phyloP scores from a whole-genome alignment of 345 rosid genomes.

The Lepidium didymum region DNA sequence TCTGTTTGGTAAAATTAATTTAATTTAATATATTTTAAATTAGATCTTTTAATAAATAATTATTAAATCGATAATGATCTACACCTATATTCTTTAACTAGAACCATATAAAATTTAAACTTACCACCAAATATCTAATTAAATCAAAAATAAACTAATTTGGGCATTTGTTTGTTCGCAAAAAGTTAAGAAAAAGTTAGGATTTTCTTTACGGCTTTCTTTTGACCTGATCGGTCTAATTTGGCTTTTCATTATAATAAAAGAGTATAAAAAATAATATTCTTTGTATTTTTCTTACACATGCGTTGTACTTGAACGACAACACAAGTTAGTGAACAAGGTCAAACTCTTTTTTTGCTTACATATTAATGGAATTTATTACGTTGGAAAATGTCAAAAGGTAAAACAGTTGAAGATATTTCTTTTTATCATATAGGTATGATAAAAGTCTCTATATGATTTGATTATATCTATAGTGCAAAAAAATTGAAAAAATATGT shows the following conservation, averaged over 20 bases:
- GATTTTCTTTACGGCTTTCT: conserved; percentile 24
- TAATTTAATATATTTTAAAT: too few species aligned
- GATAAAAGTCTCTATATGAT: too few species aligned
- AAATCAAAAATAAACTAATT: too few species aligned
- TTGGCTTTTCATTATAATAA: conserved; percentile 18
- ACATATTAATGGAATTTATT: not conserved
- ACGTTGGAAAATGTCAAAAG: conserved; percentile 13
- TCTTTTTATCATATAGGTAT: too few species aligned
- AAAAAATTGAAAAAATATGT: not conserved
- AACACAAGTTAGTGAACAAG: conserved; percentile 13
- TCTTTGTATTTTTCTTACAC: not conserved
- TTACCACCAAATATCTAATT: too few species aligned
- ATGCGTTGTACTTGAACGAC: conserved; percentile 27
- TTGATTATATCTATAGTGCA: not conserved
- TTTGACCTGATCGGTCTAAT: conserved; percentile 30
- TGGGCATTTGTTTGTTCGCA: too few species aligned
- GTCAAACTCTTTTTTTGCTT: conserved; percentile 16
- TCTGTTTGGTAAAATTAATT: conserved; percentile 26
- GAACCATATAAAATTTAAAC: too few species aligned
- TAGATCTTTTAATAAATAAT: too few species aligned
- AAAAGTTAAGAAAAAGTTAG: too few species aligned
- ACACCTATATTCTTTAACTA: too few species aligned
- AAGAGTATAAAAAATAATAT: not conserved
- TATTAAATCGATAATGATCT: too few species aligned
- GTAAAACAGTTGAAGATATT: not conserved